phyloP scores from a whole-genome alignment of 768 basidiomycete species.

The Amylocystis lapponica region DNA sequence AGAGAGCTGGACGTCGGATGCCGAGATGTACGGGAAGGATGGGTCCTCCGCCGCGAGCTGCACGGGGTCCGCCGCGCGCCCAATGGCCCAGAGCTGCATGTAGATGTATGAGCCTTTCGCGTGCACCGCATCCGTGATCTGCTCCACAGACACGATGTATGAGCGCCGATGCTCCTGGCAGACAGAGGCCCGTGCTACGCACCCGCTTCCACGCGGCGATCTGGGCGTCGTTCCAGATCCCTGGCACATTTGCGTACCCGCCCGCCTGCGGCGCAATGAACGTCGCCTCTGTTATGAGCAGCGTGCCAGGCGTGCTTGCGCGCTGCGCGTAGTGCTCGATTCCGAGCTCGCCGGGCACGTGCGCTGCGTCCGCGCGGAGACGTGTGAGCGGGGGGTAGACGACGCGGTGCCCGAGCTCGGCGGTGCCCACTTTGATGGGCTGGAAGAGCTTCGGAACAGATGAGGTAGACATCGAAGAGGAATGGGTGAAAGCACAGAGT shows the following conservation, averaged over 20 bases:
- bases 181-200: no score
- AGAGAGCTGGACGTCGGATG: constrained; percentile 16
- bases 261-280: constrained; percentile 45
- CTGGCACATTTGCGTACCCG: constrained; percentile 47
- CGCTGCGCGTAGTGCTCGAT: constrained; percentile 47
- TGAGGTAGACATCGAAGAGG: constrained; percentile 1
- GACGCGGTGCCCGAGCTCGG: constrained; percentile 42
- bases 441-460: constrained; percentile 33
- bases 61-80: constrained; percentile 30
- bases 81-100: constrained; percentile 52
- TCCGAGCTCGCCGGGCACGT: constrained; percentile 32
- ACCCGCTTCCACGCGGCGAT: constrained; percentile 44
- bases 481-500: no score
- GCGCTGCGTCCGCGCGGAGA: constrained; percentile 29
- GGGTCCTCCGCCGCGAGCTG: constrained; percentile 31
- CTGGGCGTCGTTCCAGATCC: constrained; percentile 60
- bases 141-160: neutral
- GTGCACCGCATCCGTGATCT: constrained; percentile 54
- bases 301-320: constrained; percentile 39
- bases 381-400: constrained; percentile 52
- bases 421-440: constrained; percentile 38
- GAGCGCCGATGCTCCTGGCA: no score
- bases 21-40: constrained; percentile 13
- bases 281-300: constrained; percentile 54
- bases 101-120: constrained; percentile 43